These are phyloP conservation scores for Adansonia gregorii DNA, from an alignment of 441 rosid genomes.

Conservation along the genomic window DNA sequence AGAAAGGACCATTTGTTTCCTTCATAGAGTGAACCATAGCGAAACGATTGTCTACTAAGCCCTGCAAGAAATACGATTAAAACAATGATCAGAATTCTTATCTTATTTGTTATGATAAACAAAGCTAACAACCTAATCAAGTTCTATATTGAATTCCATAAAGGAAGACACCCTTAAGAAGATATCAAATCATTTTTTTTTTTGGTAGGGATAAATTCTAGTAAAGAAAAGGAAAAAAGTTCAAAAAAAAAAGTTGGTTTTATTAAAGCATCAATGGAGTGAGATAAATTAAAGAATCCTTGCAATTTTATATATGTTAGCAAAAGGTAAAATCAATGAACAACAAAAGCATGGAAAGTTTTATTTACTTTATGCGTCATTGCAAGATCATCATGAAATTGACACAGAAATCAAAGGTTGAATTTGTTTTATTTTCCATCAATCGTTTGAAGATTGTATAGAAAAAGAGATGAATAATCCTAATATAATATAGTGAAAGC, in stretches of 20 bases:
- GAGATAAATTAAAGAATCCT: background rate
- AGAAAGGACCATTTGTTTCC: background rate
- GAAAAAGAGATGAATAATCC: background rate
- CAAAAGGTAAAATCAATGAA: background rate
- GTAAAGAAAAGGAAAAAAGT: too few species aligned
- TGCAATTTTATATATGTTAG: background rate
- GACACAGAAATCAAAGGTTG: background rate
- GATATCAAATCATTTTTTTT: background rate
- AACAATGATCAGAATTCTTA: background rate
- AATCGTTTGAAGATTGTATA: background rate
- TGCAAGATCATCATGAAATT: background rate
- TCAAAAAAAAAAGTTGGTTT: background rate
- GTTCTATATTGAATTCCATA: background rate
- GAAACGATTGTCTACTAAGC: background rate
- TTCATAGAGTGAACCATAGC: background rate
- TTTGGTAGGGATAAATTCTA: background rate
- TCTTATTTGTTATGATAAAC: background rate
- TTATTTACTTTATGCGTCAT: background rate
- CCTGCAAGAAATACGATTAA: conserved; percentile 8
- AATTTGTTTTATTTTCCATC: background rate
- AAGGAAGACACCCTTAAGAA: background rate
- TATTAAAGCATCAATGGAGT: background rate
- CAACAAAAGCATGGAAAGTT: background rate
- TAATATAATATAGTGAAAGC: background rate
- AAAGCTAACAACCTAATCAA: background rate